These are phyloP conservation scores for Ligustrum vulgare DNA, from an alignment of 257 asterid genomes.

Conservation along the genomic window DNA sequence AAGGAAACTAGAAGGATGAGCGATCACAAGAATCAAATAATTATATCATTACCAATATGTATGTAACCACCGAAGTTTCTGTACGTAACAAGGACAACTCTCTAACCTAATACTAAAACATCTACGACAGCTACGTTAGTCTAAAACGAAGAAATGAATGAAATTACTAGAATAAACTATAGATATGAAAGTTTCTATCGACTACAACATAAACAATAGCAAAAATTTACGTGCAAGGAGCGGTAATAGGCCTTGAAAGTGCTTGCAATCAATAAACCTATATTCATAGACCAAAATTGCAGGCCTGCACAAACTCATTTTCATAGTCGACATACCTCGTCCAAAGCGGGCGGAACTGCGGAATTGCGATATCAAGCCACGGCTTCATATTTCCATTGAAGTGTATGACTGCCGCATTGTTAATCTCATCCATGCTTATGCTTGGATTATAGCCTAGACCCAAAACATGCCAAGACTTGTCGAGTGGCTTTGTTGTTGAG, in stretches of 20 bases:
- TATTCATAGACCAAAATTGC: constrained; percentile 28
- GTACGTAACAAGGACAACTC: background rate
- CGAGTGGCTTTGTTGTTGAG: constrained; percentile 40
- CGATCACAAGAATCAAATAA: too few relatives aligned
- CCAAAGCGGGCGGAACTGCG: constrained; percentile 40
- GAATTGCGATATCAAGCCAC: constrained; percentile 22
- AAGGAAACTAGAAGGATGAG: too few relatives aligned
- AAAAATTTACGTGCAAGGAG: constrained; percentile 22
- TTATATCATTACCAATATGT: too few relatives aligned
- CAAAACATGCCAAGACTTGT: constrained; percentile 44
- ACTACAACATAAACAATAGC: background rate
- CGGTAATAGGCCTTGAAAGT: constrained; percentile 16
- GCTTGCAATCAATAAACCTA: background rate
- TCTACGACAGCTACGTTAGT: background rate
- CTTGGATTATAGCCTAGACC: constrained; percentile 46
- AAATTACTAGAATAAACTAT: constrained; percentile 1
- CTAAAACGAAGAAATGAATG: background rate
- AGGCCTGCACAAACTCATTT: constrained; percentile 29
- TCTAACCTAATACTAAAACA: constrained; percentile 6
- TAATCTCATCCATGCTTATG: constrained; percentile 40
- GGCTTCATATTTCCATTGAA: constrained; percentile 44
- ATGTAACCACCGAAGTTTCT: background rate
- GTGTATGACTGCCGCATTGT: constrained; percentile 44
- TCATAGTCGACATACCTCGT: constrained; percentile 40
- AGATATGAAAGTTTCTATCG: constrained; percentile 6